phyloP scores from a whole-genome alignment of 805 yeast species.

The Wickerhamiella parazyma region DNA sequence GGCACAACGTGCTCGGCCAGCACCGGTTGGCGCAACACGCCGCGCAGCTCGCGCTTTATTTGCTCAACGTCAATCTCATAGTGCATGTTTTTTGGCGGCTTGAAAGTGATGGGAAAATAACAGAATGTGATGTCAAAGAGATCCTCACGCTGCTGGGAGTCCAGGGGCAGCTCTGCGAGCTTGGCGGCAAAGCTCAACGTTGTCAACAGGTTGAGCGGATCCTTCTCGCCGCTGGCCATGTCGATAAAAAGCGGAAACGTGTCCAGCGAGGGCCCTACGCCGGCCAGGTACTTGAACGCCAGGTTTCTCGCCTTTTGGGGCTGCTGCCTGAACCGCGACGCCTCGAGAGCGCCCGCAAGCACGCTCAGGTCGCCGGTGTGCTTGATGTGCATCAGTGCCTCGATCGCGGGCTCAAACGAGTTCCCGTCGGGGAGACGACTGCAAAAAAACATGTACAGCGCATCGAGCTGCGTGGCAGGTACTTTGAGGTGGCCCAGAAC shows the following conservation, averaged over 20 bases:
- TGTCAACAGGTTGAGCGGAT: constrained; percentile 69
- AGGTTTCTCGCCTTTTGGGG: constrained; percentile 34
- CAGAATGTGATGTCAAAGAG: constrained; percentile 83
- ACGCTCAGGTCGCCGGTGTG: constrained; percentile 37
- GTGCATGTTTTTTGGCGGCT: constrained; percentile 80
- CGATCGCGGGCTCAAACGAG: constrained; percentile 38
- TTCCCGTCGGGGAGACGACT: constrained; percentile 56
- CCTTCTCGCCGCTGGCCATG: constrained; percentile 79
- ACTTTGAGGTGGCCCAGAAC: constrained; percentile 25
- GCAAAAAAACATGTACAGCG: constrained; percentile 36
- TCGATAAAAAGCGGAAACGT: constrained; percentile 38
- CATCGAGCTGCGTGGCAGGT: constrained; percentile 27
- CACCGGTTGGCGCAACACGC: constrained; percentile 45
- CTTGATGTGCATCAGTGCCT: constrained; percentile 38
- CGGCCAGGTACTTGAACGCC: constrained; percentile 38
- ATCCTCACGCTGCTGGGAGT: constrained; percentile 39
- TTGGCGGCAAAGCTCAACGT: constrained; percentile 46
- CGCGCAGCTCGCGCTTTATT: constrained; percentile 47
- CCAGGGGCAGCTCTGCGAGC: constrained; percentile 33
- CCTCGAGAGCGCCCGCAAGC: constrained; percentile 19
- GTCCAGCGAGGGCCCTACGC: not conserved
- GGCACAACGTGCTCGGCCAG: constrained; percentile 67
- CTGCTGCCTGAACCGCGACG: constrained; percentile 12
- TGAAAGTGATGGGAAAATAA: constrained; percentile 91
- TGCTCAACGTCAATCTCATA: constrained; percentile 67